These are phyloP conservation scores for Aspergillus tubingensis DNA, from an alignment of 2,329 filamentous ascomycete genomes.

Conservation along the genomic window DNA sequence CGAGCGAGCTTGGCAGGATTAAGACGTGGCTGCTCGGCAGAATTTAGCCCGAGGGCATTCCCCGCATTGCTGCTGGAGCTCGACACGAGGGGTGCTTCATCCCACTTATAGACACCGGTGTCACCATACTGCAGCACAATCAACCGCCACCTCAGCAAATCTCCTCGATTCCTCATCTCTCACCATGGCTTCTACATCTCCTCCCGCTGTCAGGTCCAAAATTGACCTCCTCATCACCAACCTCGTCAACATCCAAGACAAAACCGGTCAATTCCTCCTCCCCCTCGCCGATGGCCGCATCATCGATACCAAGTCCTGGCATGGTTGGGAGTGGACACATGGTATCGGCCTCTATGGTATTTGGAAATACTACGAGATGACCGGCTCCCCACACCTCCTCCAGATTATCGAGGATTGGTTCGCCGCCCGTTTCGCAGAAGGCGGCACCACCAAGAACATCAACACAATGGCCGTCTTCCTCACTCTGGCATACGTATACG, in stretches of 20 bases:
- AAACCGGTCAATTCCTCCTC: conserved; percentile 71
- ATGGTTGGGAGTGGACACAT: conserved; percentile 76
- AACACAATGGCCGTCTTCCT: conserved; percentile 81
- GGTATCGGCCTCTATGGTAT: conserved; percentile 78
- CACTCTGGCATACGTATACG: conserved; percentile 75
- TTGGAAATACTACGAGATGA: conserved; percentile 78
- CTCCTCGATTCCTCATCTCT: conserved; percentile 1
- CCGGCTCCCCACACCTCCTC: conserved; percentile 61
- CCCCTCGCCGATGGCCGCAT: conserved; percentile 70
- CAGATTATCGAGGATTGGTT: conserved; percentile 75
- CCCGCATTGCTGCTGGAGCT: neutral
- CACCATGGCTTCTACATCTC: conserved; percentile 9
- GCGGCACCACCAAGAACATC: conserved; percentile 79
- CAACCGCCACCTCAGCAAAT: conserved; percentile 13
- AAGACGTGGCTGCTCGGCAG: neutral
- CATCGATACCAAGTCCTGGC: conserved; percentile 82
- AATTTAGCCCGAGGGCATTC: neutral
- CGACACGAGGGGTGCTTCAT: neutral
- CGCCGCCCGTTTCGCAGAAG: conserved; percentile 64
- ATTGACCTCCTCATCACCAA: conserved; percentile 71
- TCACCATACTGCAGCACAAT: neutral
- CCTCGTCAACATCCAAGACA: conserved; percentile 75
- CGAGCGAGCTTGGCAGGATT: neutral
- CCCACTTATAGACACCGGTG: neutral
- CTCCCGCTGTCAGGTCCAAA: conserved; percentile 52